Conservation (phyloP, 345 rosid genomes). For the rapeseed (Brassica napus) region Da-Ae NC_063442.1:2459501-2460000, state of each 20-base stretch:
- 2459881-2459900: slow-evolving; percentile 24
- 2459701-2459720: slow-evolving; percentile 17
- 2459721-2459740: neutral
- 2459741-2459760: neutral
- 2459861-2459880: slow-evolving; percentile 15
- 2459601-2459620: slow-evolving; percentile 31
- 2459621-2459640: slow-evolving; percentile 8
- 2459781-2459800: slow-evolving; percentile 6
- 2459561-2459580: slow-evolving; percentile 24
- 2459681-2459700: slow-evolving; percentile 19
- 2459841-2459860: neutral
- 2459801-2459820: neutral
- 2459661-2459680: neutral
- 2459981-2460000: neutral
- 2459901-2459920: slow-evolving; percentile 26
- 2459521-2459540: slow-evolving; percentile 7
- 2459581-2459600: slow-evolving; percentile 15
- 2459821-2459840: neutral
- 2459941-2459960: slow-evolving; percentile 5
- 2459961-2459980: slow-evolving; percentile 4
- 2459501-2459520: neutral
- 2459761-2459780: slow-evolving; percentile 20
- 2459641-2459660: neutral
- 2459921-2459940: slow-evolving; percentile 12
- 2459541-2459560: neutral